These are phyloP conservation scores for Gloeopeniophorella convolvens DNA, from an alignment of 768 basidiomycete genomes.

Conservation along the genomic window DNA sequence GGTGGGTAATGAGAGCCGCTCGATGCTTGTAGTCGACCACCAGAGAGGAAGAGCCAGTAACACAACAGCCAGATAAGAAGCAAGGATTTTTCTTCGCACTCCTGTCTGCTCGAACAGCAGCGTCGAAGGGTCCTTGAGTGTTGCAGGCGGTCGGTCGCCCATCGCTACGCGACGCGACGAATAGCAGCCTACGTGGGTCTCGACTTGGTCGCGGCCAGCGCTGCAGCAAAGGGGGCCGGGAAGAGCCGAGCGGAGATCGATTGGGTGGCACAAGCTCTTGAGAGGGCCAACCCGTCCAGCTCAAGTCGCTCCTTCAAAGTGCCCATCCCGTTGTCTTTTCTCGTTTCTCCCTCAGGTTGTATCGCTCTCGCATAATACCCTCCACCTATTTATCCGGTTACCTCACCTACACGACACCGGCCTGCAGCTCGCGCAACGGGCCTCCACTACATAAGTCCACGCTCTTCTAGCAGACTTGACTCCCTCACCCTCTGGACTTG, in stretches of 20 bases:
- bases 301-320: background rate
- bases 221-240: too few species aligned
- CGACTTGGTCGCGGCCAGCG: too few species aligned
- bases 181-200: too few species aligned
- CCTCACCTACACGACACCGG: background rate
- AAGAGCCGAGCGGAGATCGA: constrained; percentile 6
- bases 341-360: background rate
- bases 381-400: background rate
- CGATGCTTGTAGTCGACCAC: constrained; percentile 91
- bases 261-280: constrained; percentile 12
- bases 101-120: constrained; percentile 10
- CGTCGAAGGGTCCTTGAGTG: constrained; percentile 9
- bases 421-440: background rate
- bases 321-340: background rate
- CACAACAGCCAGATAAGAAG: constrained; percentile 73
- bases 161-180: background rate
- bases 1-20: constrained; percentile 64
- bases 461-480: too few species aligned
- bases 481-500: too few species aligned
- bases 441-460: background rate
- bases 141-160: constrained; percentile 6
- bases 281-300: constrained; percentile 2
- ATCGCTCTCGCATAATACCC: constrained; percentile 8
- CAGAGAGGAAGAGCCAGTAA: constrained; percentile 80
- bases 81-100: constrained; percentile 51